Conservation (phyloP, 495 filamentous ascomycete genomes). For the Lasiosphaeris hirsuta region DNA sequence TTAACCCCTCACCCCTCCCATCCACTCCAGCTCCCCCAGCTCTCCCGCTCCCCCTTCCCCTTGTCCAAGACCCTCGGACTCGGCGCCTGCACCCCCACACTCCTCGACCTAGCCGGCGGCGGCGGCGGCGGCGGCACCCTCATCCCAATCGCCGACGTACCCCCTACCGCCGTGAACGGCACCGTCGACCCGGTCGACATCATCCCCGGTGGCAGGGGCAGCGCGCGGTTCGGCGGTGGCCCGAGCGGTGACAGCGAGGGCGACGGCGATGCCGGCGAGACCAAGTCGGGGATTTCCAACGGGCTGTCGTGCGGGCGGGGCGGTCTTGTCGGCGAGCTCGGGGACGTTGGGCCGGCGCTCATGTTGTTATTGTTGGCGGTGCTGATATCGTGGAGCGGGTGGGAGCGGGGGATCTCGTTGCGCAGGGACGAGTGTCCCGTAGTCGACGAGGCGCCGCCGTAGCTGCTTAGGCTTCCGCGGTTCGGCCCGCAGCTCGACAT, state of each 20-base stretch:
- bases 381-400: not conserved
- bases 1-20: not conserved
- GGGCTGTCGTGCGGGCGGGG: slow-evolving; percentile 30
- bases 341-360: not conserved
- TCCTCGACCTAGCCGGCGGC: slow-evolving; percentile 2
- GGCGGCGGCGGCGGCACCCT: not conserved
- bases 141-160: slow-evolving; percentile 6
- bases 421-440: slow-evolving; percentile 18
- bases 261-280: slow-evolving; percentile 21
- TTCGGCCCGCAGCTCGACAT: not conserved
- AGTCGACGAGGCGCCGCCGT: slow-evolving; percentile 3
- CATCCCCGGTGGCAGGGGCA: slow-evolving; percentile 11
- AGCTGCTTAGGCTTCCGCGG: slow-evolving; percentile 10
- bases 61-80: not conserved
- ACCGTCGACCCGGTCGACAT: slow-evolving; percentile 4
- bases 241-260: slow-evolving; percentile 3
- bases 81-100: not conserved
- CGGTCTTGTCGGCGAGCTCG: slow-evolving; percentile 26
- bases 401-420: slow-evolving; percentile 15
- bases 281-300: slow-evolving; percentile 31
- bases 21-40: slow-evolving; percentile 25
- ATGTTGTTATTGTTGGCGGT: not conserved
- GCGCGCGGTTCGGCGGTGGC: slow-evolving; percentile 23
- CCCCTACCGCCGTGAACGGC: slow-evolving; percentile 9
- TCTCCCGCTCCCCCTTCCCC: slow-evolving; percentile 10